Evolutionary conservation across 2,329 filamentous ascomycete genomes (phyloP).

Genomic region (Tolypocladium inflatum): DNA sequence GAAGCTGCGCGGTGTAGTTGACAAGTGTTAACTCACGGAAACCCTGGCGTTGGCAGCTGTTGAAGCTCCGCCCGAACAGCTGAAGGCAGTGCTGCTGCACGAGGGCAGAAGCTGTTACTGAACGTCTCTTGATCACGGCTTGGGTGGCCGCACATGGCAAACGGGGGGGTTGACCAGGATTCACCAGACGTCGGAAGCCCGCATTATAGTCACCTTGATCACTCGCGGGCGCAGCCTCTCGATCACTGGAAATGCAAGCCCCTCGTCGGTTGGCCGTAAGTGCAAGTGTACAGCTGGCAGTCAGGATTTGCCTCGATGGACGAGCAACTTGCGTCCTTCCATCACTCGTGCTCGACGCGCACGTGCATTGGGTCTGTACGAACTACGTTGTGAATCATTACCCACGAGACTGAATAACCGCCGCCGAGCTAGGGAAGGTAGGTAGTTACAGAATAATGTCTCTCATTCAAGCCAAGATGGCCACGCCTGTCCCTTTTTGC

Average conservation of each 20-base stretch:
- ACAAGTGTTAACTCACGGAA: neutral
- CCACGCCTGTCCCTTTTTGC: neutral
- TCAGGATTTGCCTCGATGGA: no score
- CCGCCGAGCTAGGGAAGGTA: neutral
- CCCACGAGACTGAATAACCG: neutral
- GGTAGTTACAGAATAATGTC: neutral
- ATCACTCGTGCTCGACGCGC: no score
- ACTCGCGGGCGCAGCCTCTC: no score
- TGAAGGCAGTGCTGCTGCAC: neutral
- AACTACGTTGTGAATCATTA: neutral
- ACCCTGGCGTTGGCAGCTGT: no score
- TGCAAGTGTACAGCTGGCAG: no score
- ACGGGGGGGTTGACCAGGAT: neutral
- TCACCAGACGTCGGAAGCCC: neutral
- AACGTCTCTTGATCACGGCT: neutral
- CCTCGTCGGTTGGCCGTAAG: no score
- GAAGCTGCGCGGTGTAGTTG: neutral
- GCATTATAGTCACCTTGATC: no score
- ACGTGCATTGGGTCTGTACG: neutral
- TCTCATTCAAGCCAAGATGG: neutral
- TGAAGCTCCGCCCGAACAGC: neutral
- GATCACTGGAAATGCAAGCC: no score
- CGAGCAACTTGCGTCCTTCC: no score
- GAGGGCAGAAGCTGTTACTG: neutral
- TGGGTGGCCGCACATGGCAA: neutral